Conservation (phyloP, 2,329 filamentous ascomycete genomes). For the Thermoascus crustaceus region DNA sequence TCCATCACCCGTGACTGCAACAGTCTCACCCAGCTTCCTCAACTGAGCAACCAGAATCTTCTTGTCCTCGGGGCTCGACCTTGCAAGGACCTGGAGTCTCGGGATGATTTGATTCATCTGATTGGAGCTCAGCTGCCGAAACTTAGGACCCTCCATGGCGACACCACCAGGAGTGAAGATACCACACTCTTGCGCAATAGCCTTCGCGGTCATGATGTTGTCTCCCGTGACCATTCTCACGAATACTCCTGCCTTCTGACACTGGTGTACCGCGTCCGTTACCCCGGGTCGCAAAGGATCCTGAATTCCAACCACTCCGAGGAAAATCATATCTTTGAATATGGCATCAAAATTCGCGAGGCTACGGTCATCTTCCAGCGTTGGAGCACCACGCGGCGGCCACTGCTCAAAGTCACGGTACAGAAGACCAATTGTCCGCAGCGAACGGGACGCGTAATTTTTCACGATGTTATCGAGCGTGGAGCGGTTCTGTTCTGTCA, state of each 20-base stretch:
- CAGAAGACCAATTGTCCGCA: slow-evolving; percentile 75
- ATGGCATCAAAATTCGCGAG: slow-evolving; percentile 60
- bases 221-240: slow-evolving; percentile 83
- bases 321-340: slow-evolving; percentile 59
- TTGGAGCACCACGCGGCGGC: slow-evolving; percentile 61
- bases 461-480: slow-evolving; percentile 61
- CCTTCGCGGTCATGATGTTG: slow-evolving; percentile 69
- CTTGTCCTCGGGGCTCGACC: slow-evolving; percentile 71
- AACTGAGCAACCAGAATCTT: slow-evolving; percentile 62
- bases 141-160: slow-evolving; percentile 70
- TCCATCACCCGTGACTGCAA: slow-evolving; percentile 75
- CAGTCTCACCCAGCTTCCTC: slow-evolving; percentile 65
- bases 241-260: slow-evolving; percentile 67
- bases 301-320: slow-evolving; percentile 70
- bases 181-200: slow-evolving; percentile 70
- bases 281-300: slow-evolving; percentile 70
- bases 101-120: slow-evolving; percentile 63
- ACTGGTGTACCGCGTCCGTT: slow-evolving; percentile 62
- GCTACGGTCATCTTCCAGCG: slow-evolving; percentile 49
- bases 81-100: slow-evolving; percentile 60
- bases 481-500: slow-evolving; percentile 51
- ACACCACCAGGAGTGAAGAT: slow-evolving; percentile 61
- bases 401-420: slow-evolving; percentile 79
- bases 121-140: slow-evolving; percentile 60
- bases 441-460: slow-evolving; percentile 67